A percentile compares a stretch with the other conserved stretches of the same genome.
Conservation (phyloP, 169 alveolate species). For the Eimeria praecox region DNA sequence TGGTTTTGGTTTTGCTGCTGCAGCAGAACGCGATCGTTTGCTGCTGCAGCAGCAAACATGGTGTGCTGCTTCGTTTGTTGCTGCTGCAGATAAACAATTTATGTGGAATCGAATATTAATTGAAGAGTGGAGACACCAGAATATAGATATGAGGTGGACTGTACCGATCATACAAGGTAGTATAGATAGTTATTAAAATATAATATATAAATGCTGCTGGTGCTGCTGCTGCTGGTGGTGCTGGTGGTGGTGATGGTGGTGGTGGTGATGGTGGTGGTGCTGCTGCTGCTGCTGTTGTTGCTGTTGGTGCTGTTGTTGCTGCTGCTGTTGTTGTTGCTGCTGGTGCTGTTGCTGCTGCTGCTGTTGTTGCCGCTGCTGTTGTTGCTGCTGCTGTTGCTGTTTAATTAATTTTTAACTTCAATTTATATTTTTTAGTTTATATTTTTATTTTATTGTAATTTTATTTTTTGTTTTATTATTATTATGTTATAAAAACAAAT, state of each 20-base stretch:
- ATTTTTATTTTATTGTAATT: neutral
- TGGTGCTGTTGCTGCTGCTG: neutral
- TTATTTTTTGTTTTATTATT: too few species aligned
- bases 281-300: neutral
- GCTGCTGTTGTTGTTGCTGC: constrained; percentile 19
- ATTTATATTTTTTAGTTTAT: neutral
- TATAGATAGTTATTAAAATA: too few species aligned
- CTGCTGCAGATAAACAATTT: constrained; percentile 69
- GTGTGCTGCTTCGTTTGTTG: constrained; percentile 24
- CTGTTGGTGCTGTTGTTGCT: neutral
- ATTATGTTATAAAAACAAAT: too few species aligned
- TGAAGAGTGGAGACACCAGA: neutral
- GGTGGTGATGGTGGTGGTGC: neutral
- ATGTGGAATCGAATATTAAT: constrained; percentile 64
- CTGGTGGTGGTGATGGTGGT: neutral
- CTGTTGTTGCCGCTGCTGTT: neutral
- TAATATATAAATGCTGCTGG: neutral
- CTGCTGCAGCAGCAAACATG: neutral
- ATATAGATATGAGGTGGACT: constrained; percentile 68
- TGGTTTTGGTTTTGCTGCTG: neutral
- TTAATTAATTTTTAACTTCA: neutral
- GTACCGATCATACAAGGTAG: constrained; percentile 79
- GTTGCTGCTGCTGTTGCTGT: too few species aligned
- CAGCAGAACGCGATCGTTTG: neutral
- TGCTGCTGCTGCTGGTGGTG: constrained; percentile 20